A percentile compares a stretch with the other conserved stretches of the same genome.
Conservation (phyloP, 345 rosid genomes). For the Noccaea bulbosa region DNA sequence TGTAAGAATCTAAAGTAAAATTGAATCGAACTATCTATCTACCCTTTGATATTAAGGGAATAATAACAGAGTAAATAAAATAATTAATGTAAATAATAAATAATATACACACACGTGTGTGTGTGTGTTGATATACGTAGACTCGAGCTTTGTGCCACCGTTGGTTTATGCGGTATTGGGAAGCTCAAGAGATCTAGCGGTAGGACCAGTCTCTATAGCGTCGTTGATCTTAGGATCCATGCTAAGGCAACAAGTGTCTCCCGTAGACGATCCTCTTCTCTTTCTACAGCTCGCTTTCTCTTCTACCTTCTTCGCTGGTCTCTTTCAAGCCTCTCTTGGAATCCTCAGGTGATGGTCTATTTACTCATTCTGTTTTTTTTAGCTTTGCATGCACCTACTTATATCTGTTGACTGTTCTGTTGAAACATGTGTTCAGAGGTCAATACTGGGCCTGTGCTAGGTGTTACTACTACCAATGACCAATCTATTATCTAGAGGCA, state of each 20-base stretch:
- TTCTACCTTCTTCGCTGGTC: slow-evolving; percentile 92
- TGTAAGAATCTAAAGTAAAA: slow-evolving; percentile 59
- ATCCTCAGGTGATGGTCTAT: slow-evolving; percentile 59
- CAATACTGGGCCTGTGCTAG: slow-evolving; percentile 20
- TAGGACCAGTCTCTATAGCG: slow-evolving; percentile 94
- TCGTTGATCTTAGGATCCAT: slow-evolving; percentile 93
- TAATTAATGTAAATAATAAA: not conserved
- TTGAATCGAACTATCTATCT: not conserved
- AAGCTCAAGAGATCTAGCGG: slow-evolving; percentile 94
- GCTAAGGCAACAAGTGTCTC: slow-evolving; percentile 87
- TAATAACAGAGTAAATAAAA: not conserved
- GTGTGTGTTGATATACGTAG: slow-evolving; percentile 43
- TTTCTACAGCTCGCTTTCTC: slow-evolving; percentile 90
- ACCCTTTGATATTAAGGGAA: not conserved
- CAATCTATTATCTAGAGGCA: slow-evolving; percentile 1
- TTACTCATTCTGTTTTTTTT: not conserved
- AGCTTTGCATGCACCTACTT: slow-evolving; percentile 16
- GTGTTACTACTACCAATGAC: slow-evolving; percentile 8
- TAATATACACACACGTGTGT: not conserved
- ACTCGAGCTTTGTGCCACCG: slow-evolving; percentile 98
- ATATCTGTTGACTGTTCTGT: slow-evolving; percentile 10
- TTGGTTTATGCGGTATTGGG: slow-evolving; percentile 91
- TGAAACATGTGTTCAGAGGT: slow-evolving; percentile 9
- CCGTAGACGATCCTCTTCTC: slow-evolving; percentile 58
- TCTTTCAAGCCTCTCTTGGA: slow-evolving; percentile 93